These are phyloP conservation scores for Wickerhamomyces rabaulensis DNA, from an alignment of 805 yeast species.

Conservation along the genomic window DNA sequence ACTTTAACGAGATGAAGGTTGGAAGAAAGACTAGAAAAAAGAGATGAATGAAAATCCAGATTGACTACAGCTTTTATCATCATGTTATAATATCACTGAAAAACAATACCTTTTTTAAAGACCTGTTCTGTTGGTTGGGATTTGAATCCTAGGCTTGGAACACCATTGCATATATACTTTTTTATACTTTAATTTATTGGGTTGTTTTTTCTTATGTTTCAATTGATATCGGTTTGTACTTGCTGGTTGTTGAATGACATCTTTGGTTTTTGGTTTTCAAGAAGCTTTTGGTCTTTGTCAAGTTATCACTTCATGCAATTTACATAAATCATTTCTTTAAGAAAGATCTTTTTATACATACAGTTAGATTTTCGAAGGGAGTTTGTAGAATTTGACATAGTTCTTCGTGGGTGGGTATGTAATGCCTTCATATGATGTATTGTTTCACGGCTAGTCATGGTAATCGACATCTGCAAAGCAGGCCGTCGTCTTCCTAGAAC, in stretches of 20 bases:
- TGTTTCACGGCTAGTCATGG: too few species aligned
- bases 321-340: background rate
- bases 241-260: background rate
- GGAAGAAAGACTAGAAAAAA: background rate
- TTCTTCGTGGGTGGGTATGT: too few species aligned
- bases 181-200: background rate
- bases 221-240: background rate
- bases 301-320: background rate
- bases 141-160: background rate
- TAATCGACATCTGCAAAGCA: too few species aligned
- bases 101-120: background rate
- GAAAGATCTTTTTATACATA: background rate
- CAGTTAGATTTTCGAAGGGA: background rate
- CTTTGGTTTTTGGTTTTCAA: background rate
- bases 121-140: background rate
- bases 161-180: background rate
- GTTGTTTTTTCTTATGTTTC: background rate
- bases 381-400: too few species aligned
- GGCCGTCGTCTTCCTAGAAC: too few species aligned
- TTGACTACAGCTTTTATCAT: background rate
- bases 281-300: background rate
- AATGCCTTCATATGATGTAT: too few species aligned
- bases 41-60: background rate
- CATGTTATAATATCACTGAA: background rate
- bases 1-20: background rate